Evolutionary conservation across 1,284 basidiomycete genomes (phyloP).

Genomic region (Lentinus polychrous): DNA sequence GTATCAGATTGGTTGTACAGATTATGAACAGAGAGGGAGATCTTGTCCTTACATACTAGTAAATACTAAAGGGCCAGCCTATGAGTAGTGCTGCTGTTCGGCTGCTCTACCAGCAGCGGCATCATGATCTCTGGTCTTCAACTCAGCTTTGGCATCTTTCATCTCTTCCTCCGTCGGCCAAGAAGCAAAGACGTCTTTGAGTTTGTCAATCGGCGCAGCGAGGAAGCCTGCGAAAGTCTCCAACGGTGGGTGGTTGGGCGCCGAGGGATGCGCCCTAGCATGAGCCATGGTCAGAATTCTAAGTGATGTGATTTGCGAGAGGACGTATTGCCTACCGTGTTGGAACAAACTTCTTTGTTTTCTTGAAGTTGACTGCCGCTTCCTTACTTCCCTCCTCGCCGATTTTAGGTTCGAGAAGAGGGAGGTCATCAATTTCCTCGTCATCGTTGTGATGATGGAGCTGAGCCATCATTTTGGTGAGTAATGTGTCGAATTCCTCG

Average conservation of each 20-base stretch:
- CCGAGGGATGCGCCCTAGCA: constrained; percentile 44
- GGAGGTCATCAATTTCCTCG: constrained; percentile 52
- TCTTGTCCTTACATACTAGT: too few species aligned
- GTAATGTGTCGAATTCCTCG: constrained; percentile 32
- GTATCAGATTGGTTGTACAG: too few species aligned
- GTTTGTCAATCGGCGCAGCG: constrained; percentile 51
- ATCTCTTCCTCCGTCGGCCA: constrained; percentile 54
- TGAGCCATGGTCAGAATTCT: not conserved
- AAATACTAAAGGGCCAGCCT: too few species aligned
- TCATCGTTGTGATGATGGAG: constrained; percentile 48
- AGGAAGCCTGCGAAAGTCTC: constrained; percentile 55
- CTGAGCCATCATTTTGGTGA: constrained; percentile 40
- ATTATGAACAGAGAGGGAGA: too few species aligned
- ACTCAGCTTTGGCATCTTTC: constrained; percentile 30
- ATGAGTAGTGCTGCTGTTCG: not conserved
- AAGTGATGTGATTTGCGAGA: not conserved
- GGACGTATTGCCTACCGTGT: constrained; percentile 35
- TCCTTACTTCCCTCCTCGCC: constrained; percentile 33
- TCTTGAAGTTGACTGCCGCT: constrained; percentile 42
- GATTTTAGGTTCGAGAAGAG: constrained; percentile 41
- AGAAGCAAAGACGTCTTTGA: constrained; percentile 49
- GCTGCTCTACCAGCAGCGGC: constrained; percentile 9
- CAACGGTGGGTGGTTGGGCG: constrained; percentile 51
- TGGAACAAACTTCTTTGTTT: constrained; percentile 60
- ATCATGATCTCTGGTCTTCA: constrained; percentile 24